Evolutionary conservation across 371 early-diverging fungal species (phyloP), one percentile per base, ranked within the genome.

Genomic region (Syncephalastrum monosporum): DNA sequence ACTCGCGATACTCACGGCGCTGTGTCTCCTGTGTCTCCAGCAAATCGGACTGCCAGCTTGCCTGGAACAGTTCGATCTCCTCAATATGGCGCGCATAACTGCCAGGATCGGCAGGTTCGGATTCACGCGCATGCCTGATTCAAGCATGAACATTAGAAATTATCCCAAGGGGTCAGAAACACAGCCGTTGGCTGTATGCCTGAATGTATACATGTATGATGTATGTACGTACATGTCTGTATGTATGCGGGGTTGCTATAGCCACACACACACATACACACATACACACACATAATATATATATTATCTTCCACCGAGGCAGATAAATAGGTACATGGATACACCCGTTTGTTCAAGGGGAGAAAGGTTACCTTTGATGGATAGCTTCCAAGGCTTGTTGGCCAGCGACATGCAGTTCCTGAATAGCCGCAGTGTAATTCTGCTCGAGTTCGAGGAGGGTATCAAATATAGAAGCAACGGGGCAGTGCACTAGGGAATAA

Each of bases 371-470:
- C 82, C 75, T 68, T 42, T 56, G 54, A 50, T 77, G 59, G 27
- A 82, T 59, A 7, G 67, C 61, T 0, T 43, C 57, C 14, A 84
- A 55, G 58, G 77, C 83, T 14, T 76, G 60, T 24, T 86, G 81
- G 1, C 72, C 51, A 4, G 70, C 67, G 21, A 58, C 59, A 41
- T 71, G 56, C 1, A 80, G 60, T 29, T 84, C 83, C 29, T 79
- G 82, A n/a, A 89, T 77, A 25, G 81, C 79, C 42, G 74, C 56
- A 1, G 87, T 79, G 69, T 87, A 88, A 42, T 68, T 78, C 43
- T 83, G 81, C 52, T 88, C 89, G n/a, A 89, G 68, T 24, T 85
- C 75, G 50, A 89, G 64, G 21, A 90, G 63, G 6, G 84, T 81
- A 63, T 90, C 87, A 64, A 87, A 89, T 3, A 89, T 71, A 24